These are phyloP conservation scores for Astrothelium subdiscretum DNA, from an alignment of 495 filamentous ascomycete species.

Conservation along the genomic window DNA sequence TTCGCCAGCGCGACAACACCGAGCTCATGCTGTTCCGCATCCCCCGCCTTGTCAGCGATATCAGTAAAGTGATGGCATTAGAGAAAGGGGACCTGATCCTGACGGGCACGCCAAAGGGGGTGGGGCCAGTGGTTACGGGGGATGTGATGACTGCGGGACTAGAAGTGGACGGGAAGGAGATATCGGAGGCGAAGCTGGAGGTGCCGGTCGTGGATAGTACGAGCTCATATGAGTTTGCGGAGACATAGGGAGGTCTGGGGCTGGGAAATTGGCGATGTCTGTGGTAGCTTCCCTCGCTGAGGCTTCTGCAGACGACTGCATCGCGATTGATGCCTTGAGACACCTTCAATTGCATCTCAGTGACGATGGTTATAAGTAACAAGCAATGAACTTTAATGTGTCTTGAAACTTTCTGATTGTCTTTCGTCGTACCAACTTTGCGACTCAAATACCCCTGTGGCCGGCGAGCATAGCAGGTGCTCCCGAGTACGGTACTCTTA, in stretches of 20 bases:
- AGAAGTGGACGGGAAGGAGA: slow-evolving; percentile 66
- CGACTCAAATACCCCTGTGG: no score
- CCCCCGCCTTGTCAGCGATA: slow-evolving; percentile 76
- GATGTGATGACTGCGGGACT: slow-evolving; percentile 85
- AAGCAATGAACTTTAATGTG: no score
- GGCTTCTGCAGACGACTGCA: no score
- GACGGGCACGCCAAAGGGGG: slow-evolving; percentile 94
- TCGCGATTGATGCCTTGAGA: no score
- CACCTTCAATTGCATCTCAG: no score
- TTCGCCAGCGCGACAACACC: slow-evolving; percentile 73
- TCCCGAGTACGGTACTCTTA: no score
- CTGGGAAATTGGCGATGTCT: no score
- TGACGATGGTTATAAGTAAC: no score
- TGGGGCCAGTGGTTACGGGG: slow-evolving; percentile 71
- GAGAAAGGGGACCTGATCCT: slow-evolving; percentile 85
- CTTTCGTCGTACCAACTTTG: no score
- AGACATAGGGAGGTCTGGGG: slow-evolving; percentile 38
- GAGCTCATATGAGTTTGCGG: slow-evolving; percentile 43
- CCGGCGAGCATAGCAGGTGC: no score
- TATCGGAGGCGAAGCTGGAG: slow-evolving; percentile 78
- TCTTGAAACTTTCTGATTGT: no score
- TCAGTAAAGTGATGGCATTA: slow-evolving; percentile 86
- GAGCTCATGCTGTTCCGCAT: slow-evolving; percentile 86
- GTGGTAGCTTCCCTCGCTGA: no score
- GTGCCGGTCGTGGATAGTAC: slow-evolving; percentile 63